Percentiles rank a stretch among this genome's conserved stretches.
Conservation (phyloP, 257 asterid species). For the Anisodus acutangulus region DNA sequence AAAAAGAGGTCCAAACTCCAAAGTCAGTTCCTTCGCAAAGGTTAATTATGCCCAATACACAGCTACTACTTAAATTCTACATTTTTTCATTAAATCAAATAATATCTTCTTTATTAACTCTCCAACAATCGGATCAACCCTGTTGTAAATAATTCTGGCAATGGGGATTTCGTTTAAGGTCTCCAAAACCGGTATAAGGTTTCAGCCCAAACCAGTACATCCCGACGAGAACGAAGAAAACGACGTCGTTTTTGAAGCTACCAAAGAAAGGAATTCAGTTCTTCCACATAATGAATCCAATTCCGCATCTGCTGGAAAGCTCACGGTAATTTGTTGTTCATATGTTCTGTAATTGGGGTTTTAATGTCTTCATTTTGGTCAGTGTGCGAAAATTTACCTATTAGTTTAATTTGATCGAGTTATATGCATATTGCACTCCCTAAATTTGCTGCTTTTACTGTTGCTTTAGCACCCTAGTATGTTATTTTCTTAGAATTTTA, state of each 20-base stretch:
- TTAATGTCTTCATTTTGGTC: not conserved
- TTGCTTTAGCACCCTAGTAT: not conserved
- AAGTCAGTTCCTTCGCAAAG: not conserved
- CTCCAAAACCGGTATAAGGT: slow-evolving; percentile 71
- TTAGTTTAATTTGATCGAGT: not conserved
- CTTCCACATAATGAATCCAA: slow-evolving; percentile 31
- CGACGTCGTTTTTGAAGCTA: slow-evolving; percentile 34
- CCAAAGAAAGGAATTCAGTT: slow-evolving; percentile 36
- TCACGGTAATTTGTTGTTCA: slow-evolving; percentile 36
- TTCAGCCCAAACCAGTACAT: slow-evolving; percentile 48
- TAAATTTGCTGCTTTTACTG: not conserved
- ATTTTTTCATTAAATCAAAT: not conserved
- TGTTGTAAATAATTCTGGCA: not conserved
- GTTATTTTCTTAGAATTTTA: no score
- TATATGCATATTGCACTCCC: not conserved
- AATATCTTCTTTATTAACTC: not conserved
- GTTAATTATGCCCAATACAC: slow-evolving; percentile 4
- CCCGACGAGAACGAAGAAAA: slow-evolving; percentile 40
- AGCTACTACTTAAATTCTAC: not conserved
- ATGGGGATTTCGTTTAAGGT: slow-evolving; percentile 98
- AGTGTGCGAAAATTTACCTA: not conserved
- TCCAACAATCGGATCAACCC: not conserved
- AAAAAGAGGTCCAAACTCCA: not conserved
- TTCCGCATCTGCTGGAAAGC: slow-evolving; percentile 43
- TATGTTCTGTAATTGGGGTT: not conserved